phyloP scores from a whole-genome alignment of 2,329 filamentous ascomycete genomes.

The Claviceps sp. region DNA sequence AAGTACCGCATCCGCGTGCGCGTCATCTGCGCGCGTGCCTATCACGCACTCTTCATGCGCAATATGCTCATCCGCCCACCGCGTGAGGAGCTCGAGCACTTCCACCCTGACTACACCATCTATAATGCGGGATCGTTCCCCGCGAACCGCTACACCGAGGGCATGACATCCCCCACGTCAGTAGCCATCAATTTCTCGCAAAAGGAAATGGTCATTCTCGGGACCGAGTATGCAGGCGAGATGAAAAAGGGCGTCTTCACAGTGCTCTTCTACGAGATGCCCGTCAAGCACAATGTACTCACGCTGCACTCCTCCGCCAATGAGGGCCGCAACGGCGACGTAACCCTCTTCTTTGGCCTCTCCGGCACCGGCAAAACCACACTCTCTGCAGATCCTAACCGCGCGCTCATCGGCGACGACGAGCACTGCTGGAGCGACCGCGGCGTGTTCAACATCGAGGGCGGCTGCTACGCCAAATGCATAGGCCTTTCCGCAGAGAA shows the following conservation, averaged over 20 bases:
- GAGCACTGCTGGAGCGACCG: slow-evolving; percentile 99
- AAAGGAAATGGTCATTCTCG: slow-evolving; percentile 99
- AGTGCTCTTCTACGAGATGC: slow-evolving; percentile 99
- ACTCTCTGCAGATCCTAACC: slow-evolving; percentile 91
- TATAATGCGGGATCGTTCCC: slow-evolving; percentile 99
- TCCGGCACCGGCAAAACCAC: slow-evolving; percentile 99
- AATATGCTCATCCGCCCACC: slow-evolving; percentile 98
- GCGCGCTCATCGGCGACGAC: slow-evolving; percentile 90
- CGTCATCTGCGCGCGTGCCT: slow-evolving; percentile 95
- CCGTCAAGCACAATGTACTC: slow-evolving; percentile 97
- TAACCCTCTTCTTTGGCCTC: slow-evolving; percentile 98
- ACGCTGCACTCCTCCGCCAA: slow-evolving; percentile 98
- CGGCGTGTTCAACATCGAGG: slow-evolving; percentile 99
- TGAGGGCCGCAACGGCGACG: slow-evolving; percentile 86
- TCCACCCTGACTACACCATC: slow-evolving; percentile 98
- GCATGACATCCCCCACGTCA: slow-evolving; percentile 97
- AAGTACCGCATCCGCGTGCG: slow-evolving; percentile 96
- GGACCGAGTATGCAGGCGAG: slow-evolving; percentile 87
- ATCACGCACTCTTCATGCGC: slow-evolving; percentile 99
- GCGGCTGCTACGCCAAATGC: slow-evolving; percentile 98
- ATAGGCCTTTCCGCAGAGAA: slow-evolving; percentile 96
- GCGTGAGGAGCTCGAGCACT: slow-evolving; percentile 84
- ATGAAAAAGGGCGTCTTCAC: slow-evolving; percentile 95
- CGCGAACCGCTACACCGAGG: slow-evolving; percentile 92
- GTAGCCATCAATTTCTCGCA: slow-evolving; percentile 98